These are phyloP conservation scores for Pseudogymnoascus sp. DNA, from an alignment of 2,329 filamentous ascomycete genomes.

Conservation along the genomic window DNA sequence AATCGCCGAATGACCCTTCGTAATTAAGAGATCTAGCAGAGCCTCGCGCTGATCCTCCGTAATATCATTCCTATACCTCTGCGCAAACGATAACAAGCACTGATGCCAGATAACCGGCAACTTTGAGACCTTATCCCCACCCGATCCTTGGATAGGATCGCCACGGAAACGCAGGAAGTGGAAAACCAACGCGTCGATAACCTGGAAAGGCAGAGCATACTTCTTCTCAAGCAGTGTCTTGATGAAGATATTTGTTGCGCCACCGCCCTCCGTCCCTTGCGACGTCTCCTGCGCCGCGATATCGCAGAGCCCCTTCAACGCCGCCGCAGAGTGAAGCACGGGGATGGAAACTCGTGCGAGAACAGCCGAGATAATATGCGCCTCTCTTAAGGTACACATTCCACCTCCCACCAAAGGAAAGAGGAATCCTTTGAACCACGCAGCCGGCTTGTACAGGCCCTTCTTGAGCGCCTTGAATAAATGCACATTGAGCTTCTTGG, in stretches of 20 bases:
- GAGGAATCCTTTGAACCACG: constrained; percentile 93
- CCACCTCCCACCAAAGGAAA: constrained; percentile 82
- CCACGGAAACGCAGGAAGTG: constrained; percentile 88
- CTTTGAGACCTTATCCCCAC: constrained; percentile 49
- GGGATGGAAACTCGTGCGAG: constrained; percentile 79
- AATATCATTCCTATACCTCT: constrained; percentile 91
- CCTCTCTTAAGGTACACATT: constrained; percentile 87
- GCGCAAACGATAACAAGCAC: constrained; percentile 82
- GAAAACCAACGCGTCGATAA: constrained; percentile 90
- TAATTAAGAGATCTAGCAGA: constrained; percentile 76
- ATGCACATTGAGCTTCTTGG: constrained; percentile 91
- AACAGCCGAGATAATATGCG: constrained; percentile 82
- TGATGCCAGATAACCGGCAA: constrained; percentile 96
- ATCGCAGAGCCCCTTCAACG: constrained; percentile 85
- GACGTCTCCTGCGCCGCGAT: constrained; percentile 87
- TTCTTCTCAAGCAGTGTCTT: constrained; percentile 91
- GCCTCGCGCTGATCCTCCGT: constrained; percentile 92
- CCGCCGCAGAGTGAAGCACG: constrained; percentile 85
- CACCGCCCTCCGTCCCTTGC: constrained; percentile 75
- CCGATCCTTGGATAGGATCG: constrained; percentile 48
- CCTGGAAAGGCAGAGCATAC: constrained; percentile 90
- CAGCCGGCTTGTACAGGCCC: constrained; percentile 83
- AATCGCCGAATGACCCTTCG: constrained; percentile 78
- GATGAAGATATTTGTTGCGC: constrained; percentile 92
- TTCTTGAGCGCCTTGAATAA: constrained; percentile 93